Base-by-base conservation (phyloP, 768 basidiomycete species). In the Collybia mongolica region DNA sequence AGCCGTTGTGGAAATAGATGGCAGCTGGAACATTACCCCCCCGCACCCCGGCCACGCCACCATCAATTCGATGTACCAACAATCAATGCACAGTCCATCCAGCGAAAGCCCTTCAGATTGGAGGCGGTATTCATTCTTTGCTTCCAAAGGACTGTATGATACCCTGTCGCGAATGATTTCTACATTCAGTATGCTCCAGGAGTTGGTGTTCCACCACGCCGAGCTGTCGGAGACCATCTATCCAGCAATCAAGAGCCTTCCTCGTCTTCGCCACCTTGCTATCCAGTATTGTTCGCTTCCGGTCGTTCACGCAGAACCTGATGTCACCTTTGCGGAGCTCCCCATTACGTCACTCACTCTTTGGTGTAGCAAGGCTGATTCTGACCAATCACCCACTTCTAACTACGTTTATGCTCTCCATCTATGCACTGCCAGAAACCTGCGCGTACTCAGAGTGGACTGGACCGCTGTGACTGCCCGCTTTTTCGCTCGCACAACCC, bases 311-410 rank as follows among this genome's bases (percentile, higher is more conserved):
- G 17, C 52, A 4, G 55, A 57, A 22, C 39, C 47, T 8, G 54
- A 57, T 24, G 23, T 38, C 14, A 32, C 35, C 2, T 61, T 64
- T 39, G 55, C 64, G n/a, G 55, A 60, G 17, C 68, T 77, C 14
- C 73, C 74, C 9, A 70, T 79, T 51, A 75, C 67, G 1, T 66
- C 73, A 17, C 70, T 79, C 23, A 70, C 69, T 15, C 59, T 79
- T 44, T 38, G 69, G 45, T 69, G 68, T 48, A 54, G 72, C 8
- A 69, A 68, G 45, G 67, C 67, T 32, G 63, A 63, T 3, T 18
- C 52, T 9, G 54, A 60, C 18, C 45, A 43, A 11, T 26, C 40
- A 1, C 49, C 39, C 17, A 26, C 24, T 39, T 52, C 50, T 6
- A 60, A 46, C 37, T 49, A 49, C 38, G 48, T 54, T 6, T 54